phyloP scores from a whole-genome alignment of 1,139 yeast species.

The Kurtzmaniella quercitrusa region DNA sequence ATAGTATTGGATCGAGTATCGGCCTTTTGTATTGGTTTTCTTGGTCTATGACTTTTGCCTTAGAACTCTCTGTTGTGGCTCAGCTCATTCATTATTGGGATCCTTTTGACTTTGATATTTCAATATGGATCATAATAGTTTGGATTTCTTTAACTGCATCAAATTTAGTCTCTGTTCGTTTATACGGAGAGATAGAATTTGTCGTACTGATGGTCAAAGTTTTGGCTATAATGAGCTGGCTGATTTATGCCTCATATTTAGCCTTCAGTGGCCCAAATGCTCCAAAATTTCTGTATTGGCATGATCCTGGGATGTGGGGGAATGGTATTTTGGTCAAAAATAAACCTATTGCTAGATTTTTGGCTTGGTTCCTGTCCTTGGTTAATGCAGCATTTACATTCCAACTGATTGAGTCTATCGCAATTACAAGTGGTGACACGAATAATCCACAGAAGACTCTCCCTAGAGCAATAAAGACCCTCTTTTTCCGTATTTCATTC shows the following conservation, averaged over 20 bases:
- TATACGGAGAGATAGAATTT: constrained; percentile 21
- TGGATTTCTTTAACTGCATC: constrained; percentile 16
- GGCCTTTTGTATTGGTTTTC: constrained; percentile 24
- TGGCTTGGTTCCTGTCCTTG: constrained; percentile 15
- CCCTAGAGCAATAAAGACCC: constrained; percentile 14
- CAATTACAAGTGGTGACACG: constrained; percentile 21
- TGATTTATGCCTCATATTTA: constrained; percentile 7
- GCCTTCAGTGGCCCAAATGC: constrained; percentile 12
- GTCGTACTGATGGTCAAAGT: constrained; percentile 19
- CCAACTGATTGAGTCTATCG: constrained; percentile 37
- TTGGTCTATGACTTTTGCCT: constrained; percentile 24
- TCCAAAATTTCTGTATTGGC: constrained; percentile 18
- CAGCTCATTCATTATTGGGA: constrained; percentile 16
- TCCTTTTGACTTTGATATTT: constrained; percentile 5
- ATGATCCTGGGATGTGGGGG: constrained; percentile 16
- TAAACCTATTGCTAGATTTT: not conserved
- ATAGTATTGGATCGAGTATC: constrained; percentile 17
- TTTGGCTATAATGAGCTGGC: constrained; percentile 17
- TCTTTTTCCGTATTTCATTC: constrained; percentile 14
- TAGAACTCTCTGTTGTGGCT: constrained; percentile 19
- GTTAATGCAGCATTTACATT: constrained; percentile 31
- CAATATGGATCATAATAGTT: constrained; percentile 10
- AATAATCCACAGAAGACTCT: constrained; percentile 14
- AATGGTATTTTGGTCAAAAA: constrained; percentile 1
- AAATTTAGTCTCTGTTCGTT: constrained; percentile 20